Percentiles rank a stretch among this genome's conserved stretches.
These are phyloP conservation scores for Polyporus tsugae DNA, from an alignment of 1,284 basidiomycete genomes.

Conservation along the genomic window DNA sequence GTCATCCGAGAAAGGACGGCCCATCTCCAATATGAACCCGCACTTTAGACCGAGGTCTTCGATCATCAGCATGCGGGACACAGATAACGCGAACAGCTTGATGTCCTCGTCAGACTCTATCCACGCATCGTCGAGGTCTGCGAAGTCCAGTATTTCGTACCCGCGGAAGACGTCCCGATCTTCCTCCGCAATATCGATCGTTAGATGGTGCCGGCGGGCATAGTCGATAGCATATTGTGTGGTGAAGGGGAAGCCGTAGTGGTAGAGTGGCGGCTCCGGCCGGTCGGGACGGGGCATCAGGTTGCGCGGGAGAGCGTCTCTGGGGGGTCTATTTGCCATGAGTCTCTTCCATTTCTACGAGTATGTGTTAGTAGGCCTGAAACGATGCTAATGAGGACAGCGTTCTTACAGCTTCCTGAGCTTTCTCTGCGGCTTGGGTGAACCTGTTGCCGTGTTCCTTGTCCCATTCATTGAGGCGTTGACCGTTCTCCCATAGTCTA, in stretches of 20 bases:
- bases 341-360: background rate
- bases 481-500: background rate
- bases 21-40: background rate
- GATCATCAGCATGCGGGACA: background rate
- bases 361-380: background rate
- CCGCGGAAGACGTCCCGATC: background rate
- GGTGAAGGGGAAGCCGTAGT: background rate
- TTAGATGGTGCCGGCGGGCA: background rate
- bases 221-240: background rate
- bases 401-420: background rate
- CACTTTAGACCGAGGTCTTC: background rate
- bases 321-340: background rate
- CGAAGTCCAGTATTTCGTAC: background rate
- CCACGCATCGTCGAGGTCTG: background rate
- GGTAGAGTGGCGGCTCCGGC: background rate
- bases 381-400: background rate
- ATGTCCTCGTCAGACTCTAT: background rate
- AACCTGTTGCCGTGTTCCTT: background rate
- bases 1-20: background rate
- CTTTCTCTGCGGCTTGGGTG: background rate
- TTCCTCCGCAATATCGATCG: background rate
- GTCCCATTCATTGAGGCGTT: background rate
- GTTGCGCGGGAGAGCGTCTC: background rate
- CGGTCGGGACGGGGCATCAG: background rate
- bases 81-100: background rate